Base-by-base conservation (phyloP, 2,329 filamentous ascomycete species). In the Colletotrichum siamense region DNA sequence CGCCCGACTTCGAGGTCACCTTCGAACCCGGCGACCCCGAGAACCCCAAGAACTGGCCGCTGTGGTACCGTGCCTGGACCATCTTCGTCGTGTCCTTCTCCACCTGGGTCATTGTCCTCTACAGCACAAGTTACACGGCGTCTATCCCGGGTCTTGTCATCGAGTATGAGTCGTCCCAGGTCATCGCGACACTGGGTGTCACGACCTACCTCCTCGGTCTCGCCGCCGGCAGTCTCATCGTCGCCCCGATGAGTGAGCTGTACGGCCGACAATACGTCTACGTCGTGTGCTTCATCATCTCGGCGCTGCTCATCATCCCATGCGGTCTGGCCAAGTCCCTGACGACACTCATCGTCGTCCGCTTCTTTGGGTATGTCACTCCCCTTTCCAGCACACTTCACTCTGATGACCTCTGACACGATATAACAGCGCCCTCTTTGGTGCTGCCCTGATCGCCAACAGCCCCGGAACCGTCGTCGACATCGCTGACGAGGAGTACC, bases 401-500 rank as follows among this genome's bases (percentile, higher is more conserved):
- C 6, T 13, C 0, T 8, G 6, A 6, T 24, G 44, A 52, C 8
- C 12, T 6, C 61, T 16, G 8, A 74, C 32, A 8, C 5, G 32
- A 18, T 30, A 4, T 52, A 62, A 52, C 39, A 78, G 74, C n/a
- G 71, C 71, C 9, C 84, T 95, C 71, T 95, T 93, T 68, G 94
- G 95, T 5, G 91, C 95, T 8, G 95, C 94, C 57, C 94, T 98
- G 91, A 93, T 98, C 30, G 92, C 93, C 15, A 98, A 98, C 82
- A 92, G 94, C 2, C 95, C 96, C 0, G 96, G 96, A 4, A 95
- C 93, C 9, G 91, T 98, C 13, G 93, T 94, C 32, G 96, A 98
- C 83, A 93, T 98, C 66, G 92, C 95, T n/a, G 89, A 90, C 16
- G 95, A 96, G 62, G 92, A 98, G 65, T 92, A 94, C 80, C 92